Conservation (phyloP, 2,329 filamentous ascomycete genomes). For the Emericellopsis atlantica region DNA sequence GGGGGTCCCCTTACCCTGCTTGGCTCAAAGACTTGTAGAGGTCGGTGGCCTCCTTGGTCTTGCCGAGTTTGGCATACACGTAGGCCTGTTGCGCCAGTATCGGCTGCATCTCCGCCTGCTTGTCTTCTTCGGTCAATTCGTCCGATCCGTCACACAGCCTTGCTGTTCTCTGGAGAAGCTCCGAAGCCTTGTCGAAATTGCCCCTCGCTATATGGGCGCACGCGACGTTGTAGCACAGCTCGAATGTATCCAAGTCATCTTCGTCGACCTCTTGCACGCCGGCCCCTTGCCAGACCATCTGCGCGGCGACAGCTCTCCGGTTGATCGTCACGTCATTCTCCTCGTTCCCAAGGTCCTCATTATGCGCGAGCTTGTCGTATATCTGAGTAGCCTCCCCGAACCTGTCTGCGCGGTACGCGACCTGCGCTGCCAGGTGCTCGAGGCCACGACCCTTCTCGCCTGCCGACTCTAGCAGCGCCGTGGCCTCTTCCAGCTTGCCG, state of each 20-base stretch:
- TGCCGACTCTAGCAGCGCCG: constrained; percentile 23
- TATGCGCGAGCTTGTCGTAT: constrained; percentile 45
- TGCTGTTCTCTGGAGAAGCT: constrained; percentile 57
- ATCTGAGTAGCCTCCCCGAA: constrained; percentile 54
- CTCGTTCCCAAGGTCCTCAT: constrained; percentile 39
- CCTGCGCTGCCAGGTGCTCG: constrained; percentile 48
- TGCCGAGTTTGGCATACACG: constrained; percentile 54
- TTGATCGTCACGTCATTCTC: constrained; percentile 70
- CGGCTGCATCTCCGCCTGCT: constrained; percentile 59
- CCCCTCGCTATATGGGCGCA: constrained; percentile 60
- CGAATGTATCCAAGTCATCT: constrained; percentile 58
- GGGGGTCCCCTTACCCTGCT: constrained; percentile 36
- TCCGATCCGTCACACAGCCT: constrained; percentile 62
- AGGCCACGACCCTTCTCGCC: constrained; percentile 20
- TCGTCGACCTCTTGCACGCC: constrained; percentile 34
- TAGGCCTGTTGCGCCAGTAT: constrained; percentile 69
- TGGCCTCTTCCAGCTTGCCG: constrained; percentile 56
- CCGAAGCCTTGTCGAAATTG: constrained; percentile 49
- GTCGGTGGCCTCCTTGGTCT: constrained; percentile 49
- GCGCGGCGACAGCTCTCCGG: constrained; percentile 56
- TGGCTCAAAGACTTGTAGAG: constrained; percentile 50
- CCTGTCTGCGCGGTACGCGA: constrained; percentile 62
- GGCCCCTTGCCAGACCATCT: constrained; percentile 56
- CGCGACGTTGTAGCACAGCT: constrained; percentile 71
- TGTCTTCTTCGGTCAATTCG: constrained; percentile 62